Evolutionary conservation across 768 basidiomycete genomes (phyloP).

Genomic region (Glaciozyma martinii): DNA sequence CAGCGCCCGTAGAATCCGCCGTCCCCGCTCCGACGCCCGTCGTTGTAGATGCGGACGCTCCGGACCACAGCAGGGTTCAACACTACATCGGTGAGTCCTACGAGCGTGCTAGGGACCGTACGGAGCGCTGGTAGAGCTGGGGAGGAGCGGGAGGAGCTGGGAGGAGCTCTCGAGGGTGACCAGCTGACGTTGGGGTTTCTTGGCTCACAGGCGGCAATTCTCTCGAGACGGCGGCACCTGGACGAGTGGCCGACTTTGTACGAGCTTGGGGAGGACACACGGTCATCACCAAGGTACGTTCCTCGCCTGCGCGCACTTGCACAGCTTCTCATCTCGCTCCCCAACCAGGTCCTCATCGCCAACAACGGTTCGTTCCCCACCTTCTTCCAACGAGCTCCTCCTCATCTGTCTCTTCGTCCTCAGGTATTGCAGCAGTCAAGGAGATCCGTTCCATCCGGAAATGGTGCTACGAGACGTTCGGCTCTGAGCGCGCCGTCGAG

Average conservation of each 20-base stretch:
- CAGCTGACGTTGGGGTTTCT: no score
- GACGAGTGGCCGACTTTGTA: constrained; percentile 82
- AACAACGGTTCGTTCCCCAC: constrained; percentile 67
- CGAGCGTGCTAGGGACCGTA: background rate
- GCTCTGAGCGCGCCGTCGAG: constrained; percentile 87
- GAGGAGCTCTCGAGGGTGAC: background rate
- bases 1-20: background rate
- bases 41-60: no score
- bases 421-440: constrained; percentile 93
- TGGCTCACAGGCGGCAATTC: constrained; percentile 73
- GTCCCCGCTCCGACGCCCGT: background rate
- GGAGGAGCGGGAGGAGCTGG: background rate
- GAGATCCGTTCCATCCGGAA: constrained; percentile 97
- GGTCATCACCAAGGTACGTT: constrained; percentile 83
- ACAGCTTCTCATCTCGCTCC: background rate
- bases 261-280: constrained; percentile 87
- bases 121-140: background rate
- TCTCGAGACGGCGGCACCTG: constrained; percentile 68
- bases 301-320: background rate
- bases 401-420: background rate
- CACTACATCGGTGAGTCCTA: constrained; percentile 36
- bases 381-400: background rate
- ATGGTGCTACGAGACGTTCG: constrained; percentile 99
- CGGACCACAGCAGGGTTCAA: constrained; percentile 34
- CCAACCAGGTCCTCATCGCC: constrained; percentile 79